These are phyloP conservation scores for Trichoderma gracile DNA, from an alignment of 2,329 filamentous ascomycete genomes.

Conservation along the genomic window DNA sequence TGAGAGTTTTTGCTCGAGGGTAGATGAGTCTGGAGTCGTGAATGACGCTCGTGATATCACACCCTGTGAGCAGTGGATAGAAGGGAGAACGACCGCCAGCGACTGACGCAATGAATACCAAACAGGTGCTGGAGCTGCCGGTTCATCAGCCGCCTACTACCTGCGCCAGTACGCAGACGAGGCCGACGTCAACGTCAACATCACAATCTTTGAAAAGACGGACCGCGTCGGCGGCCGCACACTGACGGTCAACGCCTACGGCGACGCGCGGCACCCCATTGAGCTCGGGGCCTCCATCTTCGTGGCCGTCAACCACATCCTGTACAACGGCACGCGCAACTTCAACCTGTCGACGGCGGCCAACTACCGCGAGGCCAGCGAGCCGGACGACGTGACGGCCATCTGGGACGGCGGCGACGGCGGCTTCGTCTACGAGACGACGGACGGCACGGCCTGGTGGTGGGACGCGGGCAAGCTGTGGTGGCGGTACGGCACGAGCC, in stretches of 20 bases:
- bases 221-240: conserved; percentile 79
- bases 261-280: conserved; percentile 65
- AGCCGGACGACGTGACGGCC: conserved; percentile 61
- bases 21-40: background rate
- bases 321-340: conserved; percentile 68
- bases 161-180: conserved; percentile 69
- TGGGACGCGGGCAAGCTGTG: conserved; percentile 78
- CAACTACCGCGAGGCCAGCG: conserved; percentile 45
- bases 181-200: conserved; percentile 64
- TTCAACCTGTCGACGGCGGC: conserved; percentile 67
- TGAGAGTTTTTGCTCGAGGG: no score
- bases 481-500: conserved; percentile 82
- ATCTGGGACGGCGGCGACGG: conserved; percentile 77
- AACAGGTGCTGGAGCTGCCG: conserved; percentile 83
- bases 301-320: conserved; percentile 78
- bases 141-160: conserved; percentile 83
- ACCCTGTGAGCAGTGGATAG: no score
- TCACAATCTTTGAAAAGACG: conserved; percentile 85
- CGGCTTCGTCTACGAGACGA: conserved; percentile 67
- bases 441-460: conserved; percentile 64
- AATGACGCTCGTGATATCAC: no score
- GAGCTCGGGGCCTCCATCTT: conserved; percentile 94
- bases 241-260: conserved; percentile 78
- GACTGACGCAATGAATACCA: background rate
- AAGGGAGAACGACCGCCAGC: no score